Base-by-base conservation (phyloP, 2,329 filamentous ascomycete genomes). In the Plectosphaerella cucumerina region DNA sequence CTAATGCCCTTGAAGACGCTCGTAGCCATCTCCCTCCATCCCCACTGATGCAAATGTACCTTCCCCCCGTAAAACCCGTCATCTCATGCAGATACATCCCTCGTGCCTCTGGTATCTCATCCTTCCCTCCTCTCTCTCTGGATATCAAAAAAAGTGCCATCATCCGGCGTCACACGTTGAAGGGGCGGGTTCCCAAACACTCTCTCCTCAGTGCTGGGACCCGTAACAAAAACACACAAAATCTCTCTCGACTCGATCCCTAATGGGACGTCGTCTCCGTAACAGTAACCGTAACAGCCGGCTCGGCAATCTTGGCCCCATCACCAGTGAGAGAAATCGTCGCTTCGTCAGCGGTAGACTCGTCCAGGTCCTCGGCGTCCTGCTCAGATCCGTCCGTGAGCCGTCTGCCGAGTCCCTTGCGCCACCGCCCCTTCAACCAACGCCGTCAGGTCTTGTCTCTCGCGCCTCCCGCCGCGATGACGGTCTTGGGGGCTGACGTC, bases 371-470 rank as follows among this genome's bases (percentile, higher is more conserved):
- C n/a, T 35, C 44, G 14, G 35, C 50, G 2, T 49, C 53, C 11
- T 14, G 34, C 15, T 42, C 39, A 46, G 43, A 48, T 34, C 46
- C 47, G 23, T 23, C 44, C 41, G 48, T 34, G 20, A 41, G 45
- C 31, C 53, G 43, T 4, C 44, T 39, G 12, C 33, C 26, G 26
- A 48, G 47, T 18, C 50, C 54, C 33, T 49, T 53, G 35, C 54
- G 50, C 54, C 54, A 56, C 34, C 53, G 54, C 54, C 54, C 54
- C 53, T 56, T 56, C 54, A 56, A 56, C 54, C 54, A 56, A 56
- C 54, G 54, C 54, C 53, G 53, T 56, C 54, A 56, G 50, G 53
- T 56, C 39, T 53, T 11, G 22, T 43, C 6, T 48, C 53, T 9
- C 39, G 48, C n/a, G n/a, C 23, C 20, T 21, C 20, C 21, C 35